Evolutionary conservation across 148 eudicot species (phyloP).

Genomic region (Silene conica): DNA sequence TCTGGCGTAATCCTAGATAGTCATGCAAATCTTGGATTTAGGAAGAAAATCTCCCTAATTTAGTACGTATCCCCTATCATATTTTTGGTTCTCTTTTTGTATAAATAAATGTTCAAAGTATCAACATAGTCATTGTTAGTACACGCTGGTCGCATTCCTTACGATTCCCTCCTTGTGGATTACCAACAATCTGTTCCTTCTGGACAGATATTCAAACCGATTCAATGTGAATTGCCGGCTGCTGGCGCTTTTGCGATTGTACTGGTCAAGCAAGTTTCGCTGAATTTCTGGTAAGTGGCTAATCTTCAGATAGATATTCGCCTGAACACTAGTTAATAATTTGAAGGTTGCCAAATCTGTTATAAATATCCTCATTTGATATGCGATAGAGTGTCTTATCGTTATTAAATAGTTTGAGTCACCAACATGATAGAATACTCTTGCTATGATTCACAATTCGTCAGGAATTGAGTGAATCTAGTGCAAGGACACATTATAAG

Average conservation of each 20-base stretch:
- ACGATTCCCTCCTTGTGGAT: background rate
- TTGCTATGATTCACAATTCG: background rate
- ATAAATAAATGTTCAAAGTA: background rate
- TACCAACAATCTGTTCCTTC: background rate
- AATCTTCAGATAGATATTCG: background rate
- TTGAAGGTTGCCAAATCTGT: background rate
- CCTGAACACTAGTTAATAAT: background rate
- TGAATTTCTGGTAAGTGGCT: conserved; percentile 12
- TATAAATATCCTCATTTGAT: background rate
- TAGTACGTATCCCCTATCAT: background rate
- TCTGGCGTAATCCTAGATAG: background rate
- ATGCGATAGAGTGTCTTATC: too few species aligned
- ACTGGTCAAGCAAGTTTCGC: background rate
- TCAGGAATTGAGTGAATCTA: background rate
- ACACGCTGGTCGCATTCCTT: background rate
- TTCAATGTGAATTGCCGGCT: background rate
- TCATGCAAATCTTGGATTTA: background rate
- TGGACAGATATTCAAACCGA: background rate
- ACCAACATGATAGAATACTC: background rate
- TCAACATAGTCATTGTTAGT: background rate
- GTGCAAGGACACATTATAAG: background rate
- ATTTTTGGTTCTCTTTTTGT: too few species aligned
- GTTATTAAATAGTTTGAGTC: background rate
- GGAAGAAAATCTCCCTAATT: background rate
- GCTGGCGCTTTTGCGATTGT: background rate